These are phyloP conservation scores for Marasmius tenuissimus DNA, from an alignment of 1,284 basidiomycete species.

Conservation along the genomic window DNA sequence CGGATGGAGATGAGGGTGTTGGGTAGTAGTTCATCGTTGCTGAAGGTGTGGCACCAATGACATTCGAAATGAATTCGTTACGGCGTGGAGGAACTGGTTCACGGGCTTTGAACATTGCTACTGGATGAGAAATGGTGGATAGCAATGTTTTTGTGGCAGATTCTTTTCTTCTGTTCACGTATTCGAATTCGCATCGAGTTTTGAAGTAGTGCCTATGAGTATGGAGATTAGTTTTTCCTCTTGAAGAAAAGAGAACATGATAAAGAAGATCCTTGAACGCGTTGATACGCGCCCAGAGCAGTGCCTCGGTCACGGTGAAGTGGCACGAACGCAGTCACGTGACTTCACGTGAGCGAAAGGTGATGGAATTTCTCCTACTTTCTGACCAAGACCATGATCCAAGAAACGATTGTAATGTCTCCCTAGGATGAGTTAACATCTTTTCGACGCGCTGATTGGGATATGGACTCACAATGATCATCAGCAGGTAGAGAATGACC, in stretches of 20 bases:
- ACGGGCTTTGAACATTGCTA: conserved; percentile 16
- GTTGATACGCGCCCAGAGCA: too few relatives aligned
- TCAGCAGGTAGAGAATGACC: conserved; percentile 52
- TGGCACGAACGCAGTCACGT: too few relatives aligned
- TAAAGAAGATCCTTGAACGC: too few relatives aligned
- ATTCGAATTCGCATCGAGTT: conserved; percentile 40
- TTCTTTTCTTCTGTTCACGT: conserved; percentile 19
- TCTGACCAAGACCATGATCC: conserved; percentile 57
- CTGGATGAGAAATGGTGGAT: conserved; percentile 34
- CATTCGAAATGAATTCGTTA: neutral
- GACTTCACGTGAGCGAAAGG: too few relatives aligned
- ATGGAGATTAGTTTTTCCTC: neutral
- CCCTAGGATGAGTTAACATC: conserved; percentile 25
- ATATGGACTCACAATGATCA: conserved; percentile 42
- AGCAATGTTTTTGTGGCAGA: conserved; percentile 21
- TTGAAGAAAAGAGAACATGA: too few relatives aligned
- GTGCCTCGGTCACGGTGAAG: too few relatives aligned
- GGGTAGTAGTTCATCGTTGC: neutral
- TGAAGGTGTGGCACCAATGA: conserved; percentile 9
- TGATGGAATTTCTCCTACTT: conserved; percentile 31
- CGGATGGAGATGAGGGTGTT: neutral
- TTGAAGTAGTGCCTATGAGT: conserved; percentile 46
- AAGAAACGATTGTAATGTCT: conserved; percentile 44
- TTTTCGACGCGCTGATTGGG: neutral
- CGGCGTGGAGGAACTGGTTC: conserved; percentile 6